A percentile compares a stretch with the other conserved stretches of the same genome.
Conservation (phyloP, 1,284 basidiomycete genomes). For the Moniliophthora roreri region DNA sequence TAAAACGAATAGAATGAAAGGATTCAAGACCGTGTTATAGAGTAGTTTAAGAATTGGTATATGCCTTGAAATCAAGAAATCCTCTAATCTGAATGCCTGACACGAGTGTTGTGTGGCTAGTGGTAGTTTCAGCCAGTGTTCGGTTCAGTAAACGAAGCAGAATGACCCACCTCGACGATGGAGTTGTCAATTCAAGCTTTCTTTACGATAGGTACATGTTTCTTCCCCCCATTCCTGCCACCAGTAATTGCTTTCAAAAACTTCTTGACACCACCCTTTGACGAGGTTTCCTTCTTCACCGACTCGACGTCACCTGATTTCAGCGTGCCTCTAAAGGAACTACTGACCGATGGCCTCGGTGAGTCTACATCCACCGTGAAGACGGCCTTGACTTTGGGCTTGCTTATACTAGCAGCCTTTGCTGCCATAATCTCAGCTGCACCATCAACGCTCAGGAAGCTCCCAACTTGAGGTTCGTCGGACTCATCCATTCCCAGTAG, state of each 20-base stretch:
- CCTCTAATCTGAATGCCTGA: not conserved
- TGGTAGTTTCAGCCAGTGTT: too few relatives aligned
- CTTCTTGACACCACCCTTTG: constrained; percentile 1
- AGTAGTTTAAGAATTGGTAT: too few relatives aligned
- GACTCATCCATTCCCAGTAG: not conserved
- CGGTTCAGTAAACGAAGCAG: too few relatives aligned
- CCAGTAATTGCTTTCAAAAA: constrained; percentile 1
- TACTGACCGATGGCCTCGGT: too few relatives aligned
- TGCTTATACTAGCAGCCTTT: not conserved
- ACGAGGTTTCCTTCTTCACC: not conserved
- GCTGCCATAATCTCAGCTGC: not conserved
- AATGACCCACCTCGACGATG: too few relatives aligned
- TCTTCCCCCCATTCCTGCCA: not conserved
- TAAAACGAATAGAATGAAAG: too few relatives aligned
- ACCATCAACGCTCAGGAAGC: not conserved
- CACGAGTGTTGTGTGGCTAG: too few relatives aligned
- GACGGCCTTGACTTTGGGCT: too few relatives aligned
- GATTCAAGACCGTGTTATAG: too few relatives aligned
- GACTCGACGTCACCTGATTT: not conserved
- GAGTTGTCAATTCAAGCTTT: too few relatives aligned
- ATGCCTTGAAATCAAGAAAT: too few relatives aligned
- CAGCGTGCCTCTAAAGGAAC: not conserved
- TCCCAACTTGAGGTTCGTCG: not conserved
- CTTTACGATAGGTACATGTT: not conserved
- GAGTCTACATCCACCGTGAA: too few relatives aligned